Conservation (phyloP, 306 rosid genomes). For the Alnus rubra region DNA sequence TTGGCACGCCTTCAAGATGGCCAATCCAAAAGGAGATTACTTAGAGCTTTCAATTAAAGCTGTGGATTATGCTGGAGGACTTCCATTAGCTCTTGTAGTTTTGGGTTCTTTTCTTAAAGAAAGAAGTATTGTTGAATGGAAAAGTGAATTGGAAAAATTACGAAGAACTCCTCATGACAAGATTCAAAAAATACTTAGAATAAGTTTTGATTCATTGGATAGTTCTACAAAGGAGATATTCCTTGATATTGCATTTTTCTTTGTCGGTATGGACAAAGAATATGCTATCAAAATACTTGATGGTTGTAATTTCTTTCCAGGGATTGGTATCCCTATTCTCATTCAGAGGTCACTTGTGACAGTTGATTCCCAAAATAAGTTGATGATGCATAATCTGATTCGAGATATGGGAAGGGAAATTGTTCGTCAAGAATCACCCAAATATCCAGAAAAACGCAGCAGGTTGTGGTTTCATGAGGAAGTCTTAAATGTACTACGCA, state of each 20-base stretch:
- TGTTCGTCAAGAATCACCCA: conserved; percentile 3
- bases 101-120: conserved; percentile 34
- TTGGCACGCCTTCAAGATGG: conserved; percentile 31
- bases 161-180: conserved; percentile 23
- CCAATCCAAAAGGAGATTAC: conserved; percentile 6
- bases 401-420: conserved; percentile 48
- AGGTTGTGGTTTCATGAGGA: conserved; percentile 10
- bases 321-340: conserved; percentile 30
- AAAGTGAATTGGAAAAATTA: conserved; percentile 27
- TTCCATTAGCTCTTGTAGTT: conserved; percentile 44
- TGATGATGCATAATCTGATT: conserved; percentile 30
- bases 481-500: neutral
- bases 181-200: conserved; percentile 25
- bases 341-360: conserved; percentile 29
- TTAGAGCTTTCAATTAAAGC: conserved; percentile 3
- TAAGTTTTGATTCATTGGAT: conserved; percentile 26
- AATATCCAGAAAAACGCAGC: conserved; percentile 19
- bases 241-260: conserved; percentile 45
- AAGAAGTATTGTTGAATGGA: conserved; percentile 28
- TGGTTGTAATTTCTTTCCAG: conserved; percentile 31
- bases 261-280: conserved; percentile 25
- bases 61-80: conserved; percentile 29
- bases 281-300: conserved; percentile 22
- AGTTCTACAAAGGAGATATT: conserved; percentile 30
- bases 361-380: conserved; percentile 7